A percentile compares a stretch with the other conserved stretches of the same genome.
Conservation (phyloP, 305 asterid species). For the Fraxinus paxiana region DNA sequence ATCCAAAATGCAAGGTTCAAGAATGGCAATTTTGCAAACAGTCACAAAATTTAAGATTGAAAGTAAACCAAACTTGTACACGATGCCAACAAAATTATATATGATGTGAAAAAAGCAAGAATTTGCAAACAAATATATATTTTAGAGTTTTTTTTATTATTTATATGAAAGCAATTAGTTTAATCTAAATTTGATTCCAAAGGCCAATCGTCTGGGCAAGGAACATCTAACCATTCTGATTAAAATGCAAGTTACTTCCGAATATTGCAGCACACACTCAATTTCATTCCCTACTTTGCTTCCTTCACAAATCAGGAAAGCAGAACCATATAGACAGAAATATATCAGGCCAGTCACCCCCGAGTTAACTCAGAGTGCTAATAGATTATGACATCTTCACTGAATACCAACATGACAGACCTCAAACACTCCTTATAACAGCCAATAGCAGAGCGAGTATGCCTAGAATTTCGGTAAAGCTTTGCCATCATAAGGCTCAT, state of each 20-base stretch:
- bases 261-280: not conserved
- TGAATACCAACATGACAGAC: slow-evolving; percentile 40
- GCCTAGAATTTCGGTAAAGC: slow-evolving; percentile 85
- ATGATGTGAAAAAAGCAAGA: slow-evolving; percentile 4
- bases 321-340: slow-evolving; percentile 10
- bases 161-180: slow-evolving; percentile 4
- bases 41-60: slow-evolving; percentile 6
- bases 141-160: not conserved
- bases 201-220: not conserved
- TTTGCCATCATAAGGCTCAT: slow-evolving; percentile 90
- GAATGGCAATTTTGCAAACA: slow-evolving; percentile 12
- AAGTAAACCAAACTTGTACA: not conserved
- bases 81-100: not conserved
- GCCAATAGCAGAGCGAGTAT: slow-evolving; percentile 74
- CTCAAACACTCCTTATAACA: slow-evolving; percentile 94
- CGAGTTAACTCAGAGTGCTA: slow-evolving; percentile 7
- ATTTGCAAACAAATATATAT: slow-evolving; percentile 5
- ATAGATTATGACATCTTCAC: slow-evolving; percentile 15
- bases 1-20: slow-evolving; percentile 20
- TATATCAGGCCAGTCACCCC: not conserved
- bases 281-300: not conserved
- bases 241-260: slow-evolving; percentile 2
- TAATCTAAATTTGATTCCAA: slow-evolving; percentile 11
- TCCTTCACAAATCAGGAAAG: not conserved
- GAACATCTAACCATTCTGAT: slow-evolving; percentile 6